Conservation (phyloP, 176 grass and related monocot genomes). For the Juncus inflexus region DNA sequence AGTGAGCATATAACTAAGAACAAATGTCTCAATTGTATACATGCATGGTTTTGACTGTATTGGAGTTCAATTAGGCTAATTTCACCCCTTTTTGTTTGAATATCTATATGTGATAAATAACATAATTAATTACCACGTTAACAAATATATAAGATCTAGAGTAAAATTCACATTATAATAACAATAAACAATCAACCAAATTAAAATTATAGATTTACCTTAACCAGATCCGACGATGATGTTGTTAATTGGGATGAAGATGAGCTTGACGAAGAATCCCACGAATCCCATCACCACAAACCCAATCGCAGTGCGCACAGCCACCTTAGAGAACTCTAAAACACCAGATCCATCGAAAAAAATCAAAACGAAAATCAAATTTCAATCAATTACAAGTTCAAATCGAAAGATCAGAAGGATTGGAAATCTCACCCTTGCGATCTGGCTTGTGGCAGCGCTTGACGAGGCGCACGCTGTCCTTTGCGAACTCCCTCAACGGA, state of each 20-base stretch:
- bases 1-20: too few species aligned
- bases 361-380: conserved; percentile 19
- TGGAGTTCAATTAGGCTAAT: too few species aligned
- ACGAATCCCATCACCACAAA: conserved; percentile 86
- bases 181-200: neutral
- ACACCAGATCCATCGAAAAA: neutral
- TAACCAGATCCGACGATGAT: conserved; percentile 85
- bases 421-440: conserved; percentile 52
- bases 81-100: too few species aligned
- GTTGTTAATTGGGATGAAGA: conserved; percentile 90
- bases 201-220: conserved; percentile 26
- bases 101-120: too few species aligned
- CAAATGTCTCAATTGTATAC: too few species aligned
- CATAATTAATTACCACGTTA: too few species aligned
- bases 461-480: conserved; percentile 49
- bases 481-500: conserved; percentile 87
- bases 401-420: neutral
- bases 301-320: conserved; percentile 60
- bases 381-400: neutral
- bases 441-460: conserved; percentile 70
- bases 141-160: too few species aligned
- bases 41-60: too few species aligned
- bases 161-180: too few species aligned
- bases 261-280: conserved; percentile 77
- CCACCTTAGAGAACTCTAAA: conserved; percentile 93